phyloP scores from a whole-genome alignment of 129 eudicot genomes.

The Pulicaria dysenterica region DNA sequence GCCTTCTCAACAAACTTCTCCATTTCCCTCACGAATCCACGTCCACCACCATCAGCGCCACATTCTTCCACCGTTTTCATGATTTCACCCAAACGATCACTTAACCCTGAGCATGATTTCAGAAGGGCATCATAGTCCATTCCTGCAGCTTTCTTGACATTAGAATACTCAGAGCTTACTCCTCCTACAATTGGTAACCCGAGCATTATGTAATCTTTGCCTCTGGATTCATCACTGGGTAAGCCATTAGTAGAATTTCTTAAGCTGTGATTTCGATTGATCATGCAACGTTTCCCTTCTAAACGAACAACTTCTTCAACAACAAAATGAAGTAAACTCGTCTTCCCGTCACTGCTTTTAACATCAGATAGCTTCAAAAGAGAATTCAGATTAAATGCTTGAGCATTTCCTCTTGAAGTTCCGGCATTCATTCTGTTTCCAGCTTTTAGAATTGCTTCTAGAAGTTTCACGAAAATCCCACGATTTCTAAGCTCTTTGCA shows the following conservation, averaged over 20 bases:
- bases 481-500: constrained; percentile 78
- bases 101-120: constrained; percentile 42
- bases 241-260: constrained; percentile 34
- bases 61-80: constrained; percentile 48
- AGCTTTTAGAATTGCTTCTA: constrained; percentile 89
- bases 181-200: constrained; percentile 93
- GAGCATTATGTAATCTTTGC: constrained; percentile 62
- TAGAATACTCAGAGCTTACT: constrained; percentile 68
- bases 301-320: constrained; percentile 91
- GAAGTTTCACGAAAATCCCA: constrained; percentile 80
- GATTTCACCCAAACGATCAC: constrained; percentile 46
- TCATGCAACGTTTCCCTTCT: constrained; percentile 86
- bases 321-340: constrained; percentile 89
- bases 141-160: constrained; percentile 78
- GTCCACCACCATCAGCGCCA: constrained; percentile 50
- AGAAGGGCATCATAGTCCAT: constrained; percentile 59
- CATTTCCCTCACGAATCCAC: constrained; percentile 67
- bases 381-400: constrained; percentile 81
- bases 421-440: constrained; percentile 96
- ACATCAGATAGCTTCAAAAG: constrained; percentile 82
- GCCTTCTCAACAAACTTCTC: constrained; percentile 65
- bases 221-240: constrained; percentile 36
- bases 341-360: constrained; percentile 91
- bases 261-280: constrained; percentile 55
- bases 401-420: constrained; percentile 94